These are phyloP conservation scores for Arachnopeziza araneosa DNA, from an alignment of 2,329 filamentous ascomycete species.

Conservation along the genomic window DNA sequence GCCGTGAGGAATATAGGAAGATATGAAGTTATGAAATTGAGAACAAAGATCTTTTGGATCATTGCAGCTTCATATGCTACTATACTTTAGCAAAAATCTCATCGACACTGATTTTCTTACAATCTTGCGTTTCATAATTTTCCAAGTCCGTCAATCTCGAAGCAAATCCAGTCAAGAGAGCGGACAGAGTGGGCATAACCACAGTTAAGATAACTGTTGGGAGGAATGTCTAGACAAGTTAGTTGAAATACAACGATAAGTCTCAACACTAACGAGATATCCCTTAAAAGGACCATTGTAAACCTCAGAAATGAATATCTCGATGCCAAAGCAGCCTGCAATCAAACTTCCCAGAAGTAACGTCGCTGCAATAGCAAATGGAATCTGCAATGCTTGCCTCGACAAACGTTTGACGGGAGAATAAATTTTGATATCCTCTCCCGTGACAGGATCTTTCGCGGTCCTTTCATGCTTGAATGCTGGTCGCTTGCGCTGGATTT, in stretches of 20 bases:
- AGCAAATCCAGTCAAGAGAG: slow-evolving; percentile 70
- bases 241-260: slow-evolving; percentile 3
- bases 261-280: slow-evolving; percentile 57
- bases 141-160: slow-evolving; percentile 74
- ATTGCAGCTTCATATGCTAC: slow-evolving; percentile 76
- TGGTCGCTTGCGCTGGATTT: slow-evolving; percentile 69
- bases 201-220: slow-evolving; percentile 84
- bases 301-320: slow-evolving; percentile 92
- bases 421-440: slow-evolving; percentile 56
- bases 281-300: slow-evolving; percentile 85
- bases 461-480: slow-evolving; percentile 78
- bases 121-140: slow-evolving; percentile 84
- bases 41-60: slow-evolving; percentile 87
- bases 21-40: slow-evolving; percentile 96
- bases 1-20: slow-evolving; percentile 87
- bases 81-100: slow-evolving; percentile 3
- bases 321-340: slow-evolving; percentile 80
- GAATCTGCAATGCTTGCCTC: slow-evolving; percentile 60
- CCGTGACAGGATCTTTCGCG: slow-evolving; percentile 68
- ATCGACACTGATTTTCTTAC: slow-evolving; percentile 31
- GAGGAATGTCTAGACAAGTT: slow-evolving; percentile 62
- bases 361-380: slow-evolving; percentile 72
- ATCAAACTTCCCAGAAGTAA: slow-evolving; percentile 75
- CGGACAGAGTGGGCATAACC: slow-evolving; percentile 71
- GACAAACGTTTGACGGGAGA: slow-evolving; percentile 55